Evolutionary conservation across 441 rosid genomes (phyloP).

Genomic region (Breynia disticha): DNA sequence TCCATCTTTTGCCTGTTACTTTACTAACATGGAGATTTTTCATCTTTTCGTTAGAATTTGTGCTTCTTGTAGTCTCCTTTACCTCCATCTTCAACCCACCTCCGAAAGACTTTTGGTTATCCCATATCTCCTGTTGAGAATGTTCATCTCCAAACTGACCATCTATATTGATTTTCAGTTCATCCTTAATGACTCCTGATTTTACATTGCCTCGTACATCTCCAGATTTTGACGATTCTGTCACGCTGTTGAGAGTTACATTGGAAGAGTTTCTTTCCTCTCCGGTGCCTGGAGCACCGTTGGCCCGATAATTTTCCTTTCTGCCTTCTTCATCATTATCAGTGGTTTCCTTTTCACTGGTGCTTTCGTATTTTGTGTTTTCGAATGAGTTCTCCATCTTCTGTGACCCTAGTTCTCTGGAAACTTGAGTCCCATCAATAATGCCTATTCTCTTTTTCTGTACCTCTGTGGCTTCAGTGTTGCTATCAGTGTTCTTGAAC

Average conservation of each 20-base stretch:
- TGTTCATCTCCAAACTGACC: conserved; percentile 8
- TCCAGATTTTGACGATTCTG: conserved; percentile 5
- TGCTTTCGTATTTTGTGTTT: background rate
- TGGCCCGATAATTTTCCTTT: conserved; percentile 1
- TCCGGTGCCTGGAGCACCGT: conserved; percentile 1
- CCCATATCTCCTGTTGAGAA: background rate
- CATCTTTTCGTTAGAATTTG: conserved; percentile 6
- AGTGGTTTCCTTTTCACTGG: background rate
- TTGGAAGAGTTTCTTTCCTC: conserved; percentile 11
- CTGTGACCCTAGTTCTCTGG: conserved; percentile 6
- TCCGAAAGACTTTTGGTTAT: background rate
- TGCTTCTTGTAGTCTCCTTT: conserved; percentile 4
- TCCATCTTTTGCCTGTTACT: conserved; percentile 29
- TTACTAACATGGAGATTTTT: conserved; percentile 12
- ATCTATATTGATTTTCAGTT: conserved; percentile 3
- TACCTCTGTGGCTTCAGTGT: conserved; percentile 6
- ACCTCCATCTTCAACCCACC: conserved; percentile 21
- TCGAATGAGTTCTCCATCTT: conserved; percentile 7
- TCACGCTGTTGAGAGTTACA: conserved; percentile 1
- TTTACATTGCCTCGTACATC: conserved; percentile 6
- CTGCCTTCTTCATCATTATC: background rate
- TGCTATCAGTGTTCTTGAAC: background rate
- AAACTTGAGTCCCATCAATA: conserved; percentile 4
- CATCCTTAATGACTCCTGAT: conserved; percentile 5
- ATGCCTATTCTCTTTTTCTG: conserved; percentile 2